Evolutionary conservation across 2,329 filamentous ascomycete genomes (phyloP).

Genomic region (Dothistroma pini): DNA sequence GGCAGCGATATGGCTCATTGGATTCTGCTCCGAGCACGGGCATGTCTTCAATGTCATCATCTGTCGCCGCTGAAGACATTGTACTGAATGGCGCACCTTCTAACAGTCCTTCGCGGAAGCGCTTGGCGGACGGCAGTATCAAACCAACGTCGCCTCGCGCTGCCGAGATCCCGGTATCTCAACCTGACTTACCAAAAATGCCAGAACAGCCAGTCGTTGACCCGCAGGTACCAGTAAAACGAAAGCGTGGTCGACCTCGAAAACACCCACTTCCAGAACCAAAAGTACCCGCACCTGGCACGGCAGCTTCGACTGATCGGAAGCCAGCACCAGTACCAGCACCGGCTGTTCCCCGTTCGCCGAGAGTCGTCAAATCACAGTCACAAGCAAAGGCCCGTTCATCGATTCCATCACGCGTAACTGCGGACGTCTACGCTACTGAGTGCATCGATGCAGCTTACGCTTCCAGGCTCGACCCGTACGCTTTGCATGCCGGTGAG

Average conservation of each 20-base stretch:
- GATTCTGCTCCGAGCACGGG: constrained; percentile 34
- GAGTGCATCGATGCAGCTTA: constrained; percentile 90
- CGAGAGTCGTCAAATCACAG: constrained; percentile 25
- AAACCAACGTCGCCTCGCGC: constrained; percentile 19
- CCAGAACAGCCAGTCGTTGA: neutral
- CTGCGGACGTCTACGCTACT: constrained; percentile 74
- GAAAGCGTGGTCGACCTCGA: constrained; percentile 32
- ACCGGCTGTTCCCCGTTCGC: constrained; percentile 23
- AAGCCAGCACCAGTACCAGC: constrained; percentile 6
- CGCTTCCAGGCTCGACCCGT: constrained; percentile 83
- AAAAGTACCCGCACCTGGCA: constrained; percentile 16
- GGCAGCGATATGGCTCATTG: constrained; percentile 33
- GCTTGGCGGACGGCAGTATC: constrained; percentile 30
- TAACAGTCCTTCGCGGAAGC: constrained; percentile 24
- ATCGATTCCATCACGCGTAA: constrained; percentile 74
- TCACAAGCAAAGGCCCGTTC: constrained; percentile 44
- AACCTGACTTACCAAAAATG: neutral
- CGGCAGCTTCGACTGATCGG: constrained; percentile 4
- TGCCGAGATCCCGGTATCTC: neutral
- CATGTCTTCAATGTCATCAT: constrained; percentile 34
- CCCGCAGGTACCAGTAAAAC: constrained; percentile 15
- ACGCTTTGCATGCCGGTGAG: constrained; percentile 79
- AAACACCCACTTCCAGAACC: constrained; percentile 22
- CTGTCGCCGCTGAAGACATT: constrained; percentile 28
- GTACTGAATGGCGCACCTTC: constrained; percentile 9